Percentiles rank a stretch among this genome's conserved stretches.
Conservation (phyloP, 2,329 filamentous ascomycete genomes). For the Penicillium sp. region DNA sequence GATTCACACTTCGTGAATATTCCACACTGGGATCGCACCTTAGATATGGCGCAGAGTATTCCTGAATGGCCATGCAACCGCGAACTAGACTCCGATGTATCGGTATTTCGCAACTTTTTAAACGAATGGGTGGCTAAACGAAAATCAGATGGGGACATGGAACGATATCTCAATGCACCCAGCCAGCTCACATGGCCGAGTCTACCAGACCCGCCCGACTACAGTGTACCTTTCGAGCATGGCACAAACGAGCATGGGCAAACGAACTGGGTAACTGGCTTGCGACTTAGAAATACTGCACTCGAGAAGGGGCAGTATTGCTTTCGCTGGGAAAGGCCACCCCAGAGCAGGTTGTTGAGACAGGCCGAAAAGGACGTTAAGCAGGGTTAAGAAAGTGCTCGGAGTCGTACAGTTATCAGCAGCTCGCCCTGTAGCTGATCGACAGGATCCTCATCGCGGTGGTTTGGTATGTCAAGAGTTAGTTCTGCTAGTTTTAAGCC, state of each 20-base stretch:
- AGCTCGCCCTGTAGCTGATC: too few species aligned
- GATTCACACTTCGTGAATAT: constrained; percentile 21
- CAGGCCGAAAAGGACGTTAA: background rate
- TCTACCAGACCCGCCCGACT: too few species aligned
- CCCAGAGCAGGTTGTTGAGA: constrained; percentile 7
- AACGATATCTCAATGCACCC: constrained; percentile 19
- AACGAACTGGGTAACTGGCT: constrained; percentile 9
- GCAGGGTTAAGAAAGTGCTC: too few species aligned
- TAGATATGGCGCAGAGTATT: constrained; percentile 18
- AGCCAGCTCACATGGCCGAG: too few species aligned
- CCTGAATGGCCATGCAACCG: constrained; percentile 12
- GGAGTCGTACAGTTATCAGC: too few species aligned
- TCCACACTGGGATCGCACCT: constrained; percentile 21
- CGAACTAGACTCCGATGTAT: constrained; percentile 15
- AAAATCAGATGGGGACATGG: constrained; percentile 7
- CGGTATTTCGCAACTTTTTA: constrained; percentile 16
- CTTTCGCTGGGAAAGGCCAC: constrained; percentile 18
- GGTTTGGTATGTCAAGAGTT: too few species aligned
- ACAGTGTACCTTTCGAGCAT: constrained; percentile 14
- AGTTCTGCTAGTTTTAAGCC: too few species aligned
- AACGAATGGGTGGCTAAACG: constrained; percentile 14
- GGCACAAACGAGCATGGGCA: constrained; percentile 10
- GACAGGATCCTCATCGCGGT: too few species aligned
- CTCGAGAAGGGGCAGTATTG: constrained; percentile 15
- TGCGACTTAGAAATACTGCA: constrained; percentile 8